Percentiles rank a stretch among this genome's conserved stretches.
phyloP scores from a whole-genome alignment of 371 early-diverging fungal genomes.

The Syncephalastrum sp. region DNA sequence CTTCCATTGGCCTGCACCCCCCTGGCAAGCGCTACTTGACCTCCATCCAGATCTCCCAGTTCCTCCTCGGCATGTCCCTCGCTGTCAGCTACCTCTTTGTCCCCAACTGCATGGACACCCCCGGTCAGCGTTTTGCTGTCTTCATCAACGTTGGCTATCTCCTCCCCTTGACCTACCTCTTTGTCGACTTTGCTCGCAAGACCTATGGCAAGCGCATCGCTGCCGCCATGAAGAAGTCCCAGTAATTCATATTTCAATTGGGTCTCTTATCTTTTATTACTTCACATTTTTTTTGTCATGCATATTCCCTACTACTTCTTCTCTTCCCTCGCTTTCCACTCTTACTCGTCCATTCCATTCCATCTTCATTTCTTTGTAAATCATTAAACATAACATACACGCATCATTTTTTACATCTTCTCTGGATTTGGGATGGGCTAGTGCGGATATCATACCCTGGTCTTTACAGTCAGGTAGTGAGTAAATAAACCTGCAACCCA shows the following conservation, averaged over 20 bases:
- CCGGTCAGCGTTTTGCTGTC: constrained; percentile 66
- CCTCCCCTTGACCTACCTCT: constrained; percentile 77
- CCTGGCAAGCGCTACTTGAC: constrained; percentile 86
- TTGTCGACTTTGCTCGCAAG: constrained; percentile 72
- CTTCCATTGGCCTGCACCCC: constrained; percentile 74
- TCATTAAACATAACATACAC: no score
- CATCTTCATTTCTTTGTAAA: no score
- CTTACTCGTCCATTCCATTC: no score
- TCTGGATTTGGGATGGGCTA: no score
- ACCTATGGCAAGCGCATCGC: constrained; percentile 60
- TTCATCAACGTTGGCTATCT: constrained; percentile 74
- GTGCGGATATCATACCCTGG: no score
- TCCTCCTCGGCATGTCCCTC: constrained; percentile 74
- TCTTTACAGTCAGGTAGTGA: no score
- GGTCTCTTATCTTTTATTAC: no score
- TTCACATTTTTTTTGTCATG: no score
- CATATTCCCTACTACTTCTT: no score
- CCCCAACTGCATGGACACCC: constrained; percentile 62
- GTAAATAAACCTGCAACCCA: no score
- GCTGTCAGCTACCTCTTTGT: constrained; percentile 70
- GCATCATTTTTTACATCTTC: no score
- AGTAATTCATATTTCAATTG: constrained; percentile 26
- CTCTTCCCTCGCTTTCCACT: no score
- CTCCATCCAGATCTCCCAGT: constrained; percentile 86
- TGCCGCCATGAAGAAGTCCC: constrained; percentile 44